Base-by-base conservation (phyloP, 345 rosid genomes). In the Populus ilicifolia region DNA sequence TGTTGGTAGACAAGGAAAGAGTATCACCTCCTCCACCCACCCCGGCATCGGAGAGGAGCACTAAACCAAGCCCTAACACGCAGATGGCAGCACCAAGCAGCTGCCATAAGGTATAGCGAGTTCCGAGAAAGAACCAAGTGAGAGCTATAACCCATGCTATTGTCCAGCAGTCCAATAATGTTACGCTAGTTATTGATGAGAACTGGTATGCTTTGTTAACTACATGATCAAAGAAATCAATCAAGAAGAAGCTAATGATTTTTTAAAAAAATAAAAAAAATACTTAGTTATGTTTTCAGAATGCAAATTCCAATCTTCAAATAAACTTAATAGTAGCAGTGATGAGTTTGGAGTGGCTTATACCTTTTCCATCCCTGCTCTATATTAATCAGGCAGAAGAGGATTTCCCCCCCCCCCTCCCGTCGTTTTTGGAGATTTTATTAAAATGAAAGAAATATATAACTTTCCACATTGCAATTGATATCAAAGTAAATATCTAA, bases 161-260 rank as follows among this genome's bases (percentile, higher is more conserved):
- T 35, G 95, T 86, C 68, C 65, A 88, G 82, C 89, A 88, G 50
- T 89, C 89, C 84, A 91, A 72, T 66, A 89, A 79, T 30, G 95
- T 86, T 72, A 91, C 91, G 67, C 91, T 89, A 12, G 93, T 88
- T 52, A 87, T 79, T 39, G 93, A 91, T 21, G 95, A 82, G 83
- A 18, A 91, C 77, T 87, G 92, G 73, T n/a, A 89, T 62, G 95
- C 92, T 74, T 88, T 80, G 59, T 89, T 91, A 35, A 84, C 95
- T 91, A 83, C 87, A 78, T 56, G 67, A 0, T 43, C 4, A 2
- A 43, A 43, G 46, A 81, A 74, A 77, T 10, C 52, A 20, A 65
- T 14, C 5, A 76, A 6, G 7, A 77, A 71, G 21, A 77, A 71
- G 21, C 33, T 5, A 27, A 66, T 16, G 14, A 13, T 72, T 38